Evolutionary conservation across 176 grass and related monocot genomes (phyloP).

Genomic region (Eragrostis curvula): DNA sequence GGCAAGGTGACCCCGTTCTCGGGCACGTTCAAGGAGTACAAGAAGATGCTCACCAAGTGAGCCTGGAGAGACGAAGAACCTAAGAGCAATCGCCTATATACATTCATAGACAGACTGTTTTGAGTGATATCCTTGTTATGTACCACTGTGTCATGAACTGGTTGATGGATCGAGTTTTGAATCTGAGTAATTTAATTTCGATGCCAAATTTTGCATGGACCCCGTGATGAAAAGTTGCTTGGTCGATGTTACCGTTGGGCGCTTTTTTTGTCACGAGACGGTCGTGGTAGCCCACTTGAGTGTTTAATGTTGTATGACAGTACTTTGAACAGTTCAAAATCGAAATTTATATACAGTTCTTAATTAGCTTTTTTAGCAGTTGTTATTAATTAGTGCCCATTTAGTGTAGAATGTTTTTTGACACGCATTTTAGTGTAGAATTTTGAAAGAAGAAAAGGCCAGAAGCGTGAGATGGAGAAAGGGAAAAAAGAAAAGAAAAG

Average conservation of each 20-base stretch:
- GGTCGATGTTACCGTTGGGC: neutral
- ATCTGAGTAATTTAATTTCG: neutral
- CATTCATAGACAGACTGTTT: too few species aligned
- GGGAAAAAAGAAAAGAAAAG: too few species aligned
- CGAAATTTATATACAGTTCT: neutral
- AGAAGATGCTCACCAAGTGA: constrained; percentile 71
- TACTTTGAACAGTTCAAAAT: neutral
- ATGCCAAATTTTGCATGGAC: neutral
- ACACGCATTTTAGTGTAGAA: too few species aligned
- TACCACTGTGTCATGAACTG: neutral
- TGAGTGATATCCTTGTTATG: neutral
- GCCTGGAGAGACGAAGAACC: neutral
- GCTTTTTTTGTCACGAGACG: neutral
- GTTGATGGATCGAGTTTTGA: neutral
- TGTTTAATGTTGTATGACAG: neutral
- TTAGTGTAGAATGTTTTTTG: too few species aligned
- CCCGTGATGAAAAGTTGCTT: neutral
- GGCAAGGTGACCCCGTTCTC: constrained; percentile 71
- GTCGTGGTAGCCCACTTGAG: neutral
- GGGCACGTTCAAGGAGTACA: constrained; percentile 89
- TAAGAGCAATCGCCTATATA: neutral
- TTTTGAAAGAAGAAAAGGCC: neutral
- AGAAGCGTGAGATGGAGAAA: neutral
- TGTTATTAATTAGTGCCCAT: too few species aligned
- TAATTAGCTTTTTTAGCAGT: too few species aligned